Evolutionary conservation across 768 basidiomycete genomes (phyloP).

Genomic region (Mycena maculata): DNA sequence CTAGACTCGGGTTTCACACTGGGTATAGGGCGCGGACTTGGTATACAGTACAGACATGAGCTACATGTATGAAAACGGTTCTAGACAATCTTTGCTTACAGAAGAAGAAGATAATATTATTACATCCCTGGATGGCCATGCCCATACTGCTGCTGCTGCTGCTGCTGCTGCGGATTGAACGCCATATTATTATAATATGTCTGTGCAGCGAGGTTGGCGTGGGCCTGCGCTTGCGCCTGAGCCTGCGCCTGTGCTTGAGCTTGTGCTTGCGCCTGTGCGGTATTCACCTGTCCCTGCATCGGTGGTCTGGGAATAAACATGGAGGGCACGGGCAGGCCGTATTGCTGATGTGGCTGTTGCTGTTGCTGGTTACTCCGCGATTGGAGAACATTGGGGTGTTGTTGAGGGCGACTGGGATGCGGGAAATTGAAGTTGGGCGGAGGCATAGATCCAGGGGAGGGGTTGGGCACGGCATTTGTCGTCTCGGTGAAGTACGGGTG

Average conservation of each 20-base stretch:
- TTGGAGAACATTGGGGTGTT: constrained; percentile 25
- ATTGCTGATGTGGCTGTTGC: constrained; percentile 27
- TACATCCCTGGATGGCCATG: constrained; percentile 27
- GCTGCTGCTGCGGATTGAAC: constrained; percentile 21
- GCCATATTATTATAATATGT: constrained; percentile 27
- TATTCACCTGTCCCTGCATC: constrained; percentile 23
- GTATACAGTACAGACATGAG: constrained; percentile 23
- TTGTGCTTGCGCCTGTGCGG: constrained; percentile 15
- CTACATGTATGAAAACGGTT: constrained; percentile 18
- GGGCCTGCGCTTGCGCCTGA: constrained; percentile 7
- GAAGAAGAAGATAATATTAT: constrained; percentile 1
- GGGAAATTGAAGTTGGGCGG: constrained; percentile 79
- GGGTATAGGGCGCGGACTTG: background rate
- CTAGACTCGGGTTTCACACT: constrained; percentile 1
- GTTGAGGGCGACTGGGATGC: constrained; percentile 63
- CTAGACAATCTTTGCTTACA: constrained; percentile 11
- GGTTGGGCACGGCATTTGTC: constrained; percentile 52
- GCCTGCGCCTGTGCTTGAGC: constrained; percentile 14
- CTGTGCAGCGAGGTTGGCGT: background rate
- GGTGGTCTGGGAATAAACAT: constrained; percentile 29
- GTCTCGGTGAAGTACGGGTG: constrained; percentile 91
- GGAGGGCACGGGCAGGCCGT: constrained; percentile 25
- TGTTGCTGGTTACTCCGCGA: constrained; percentile 18
- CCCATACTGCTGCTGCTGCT: constrained; percentile 31
- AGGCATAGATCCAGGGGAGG: constrained; percentile 68